phyloP scores from a whole-genome alignment of 306 rosid genomes.

The Crotalaria pallida region DNA sequence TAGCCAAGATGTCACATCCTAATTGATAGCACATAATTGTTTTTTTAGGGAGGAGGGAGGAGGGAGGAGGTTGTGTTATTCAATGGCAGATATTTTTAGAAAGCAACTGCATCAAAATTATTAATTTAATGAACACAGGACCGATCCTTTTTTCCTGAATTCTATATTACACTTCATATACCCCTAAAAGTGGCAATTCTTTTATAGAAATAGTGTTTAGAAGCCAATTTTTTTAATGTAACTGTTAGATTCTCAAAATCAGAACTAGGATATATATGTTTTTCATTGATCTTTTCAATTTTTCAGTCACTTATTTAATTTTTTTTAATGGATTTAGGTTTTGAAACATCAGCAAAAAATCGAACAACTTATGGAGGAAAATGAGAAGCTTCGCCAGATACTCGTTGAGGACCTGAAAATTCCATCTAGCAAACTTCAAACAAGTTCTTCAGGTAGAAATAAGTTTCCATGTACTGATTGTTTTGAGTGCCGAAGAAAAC shows the following conservation, averaged over 20 bases:
- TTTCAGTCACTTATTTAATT: not conserved
- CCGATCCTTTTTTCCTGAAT: not conserved
- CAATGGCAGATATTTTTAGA: not conserved
- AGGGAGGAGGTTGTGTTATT: not conserved
- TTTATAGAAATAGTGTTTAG: not conserved
- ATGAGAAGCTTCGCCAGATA: conserved; percentile 73
- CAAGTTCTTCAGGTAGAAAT: conserved; percentile 48
- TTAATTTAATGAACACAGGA: not conserved
- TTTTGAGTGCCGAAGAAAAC: conserved; percentile 83
- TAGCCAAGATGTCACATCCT: not conserved
- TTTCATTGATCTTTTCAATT: not conserved
- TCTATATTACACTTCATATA: not conserved
- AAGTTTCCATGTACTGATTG: conserved; percentile 54
- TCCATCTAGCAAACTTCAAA: conserved; percentile 60
- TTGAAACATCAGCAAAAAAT: conserved; percentile 84
- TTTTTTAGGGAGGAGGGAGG: not conserved
- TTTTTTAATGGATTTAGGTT: conserved; percentile 41
- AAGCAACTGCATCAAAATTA: not conserved
- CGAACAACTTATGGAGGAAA: conserved; percentile 83
- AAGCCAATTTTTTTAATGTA: not conserved
- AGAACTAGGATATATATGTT: not conserved
- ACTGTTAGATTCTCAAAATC: not conserved
- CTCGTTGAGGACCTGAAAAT: conserved; percentile 75
- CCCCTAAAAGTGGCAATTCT: not conserved
- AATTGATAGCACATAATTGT: not conserved